Conservation (phyloP, 805 yeast genomes). For the Metschnikowia sp. region DNA sequence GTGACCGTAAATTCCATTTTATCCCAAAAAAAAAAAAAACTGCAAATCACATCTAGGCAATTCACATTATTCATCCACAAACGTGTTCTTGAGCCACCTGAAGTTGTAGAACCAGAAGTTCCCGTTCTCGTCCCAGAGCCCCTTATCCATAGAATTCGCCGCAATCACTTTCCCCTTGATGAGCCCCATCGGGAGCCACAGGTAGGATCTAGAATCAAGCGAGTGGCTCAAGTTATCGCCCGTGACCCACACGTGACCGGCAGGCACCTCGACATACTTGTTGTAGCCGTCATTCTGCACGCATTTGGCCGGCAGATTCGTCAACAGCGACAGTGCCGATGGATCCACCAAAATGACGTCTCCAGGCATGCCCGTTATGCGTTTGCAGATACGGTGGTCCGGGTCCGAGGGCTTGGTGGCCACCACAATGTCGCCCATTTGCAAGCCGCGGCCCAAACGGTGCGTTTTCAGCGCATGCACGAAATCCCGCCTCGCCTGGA, state of each 20-base stretch:
- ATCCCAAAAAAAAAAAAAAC: too few relatives aligned
- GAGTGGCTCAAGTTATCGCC: constrained; percentile 91
- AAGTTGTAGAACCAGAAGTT: constrained; percentile 45
- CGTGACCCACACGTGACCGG: constrained; percentile 95
- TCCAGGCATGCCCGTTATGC: constrained; percentile 96
- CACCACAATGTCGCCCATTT: constrained; percentile 84
- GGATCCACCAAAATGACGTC: constrained; percentile 83
- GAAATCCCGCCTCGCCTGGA: constrained; percentile 69
- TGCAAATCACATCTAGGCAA: too few relatives aligned
- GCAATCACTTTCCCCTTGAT: constrained; percentile 85
- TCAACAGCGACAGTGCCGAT: constrained; percentile 47
- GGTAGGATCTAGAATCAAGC: constrained; percentile 84
- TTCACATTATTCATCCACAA: constrained; percentile 29
- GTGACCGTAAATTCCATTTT: too few relatives aligned
- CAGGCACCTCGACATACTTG: constrained; percentile 73
- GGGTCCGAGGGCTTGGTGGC: constrained; percentile 91
- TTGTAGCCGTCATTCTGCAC: constrained; percentile 40
- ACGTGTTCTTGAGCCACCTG: constrained; percentile 53
- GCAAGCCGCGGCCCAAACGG: constrained; percentile 60
- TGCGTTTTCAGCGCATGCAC: constrained; percentile 70
- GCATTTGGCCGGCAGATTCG: constrained; percentile 27
- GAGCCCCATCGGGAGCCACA: constrained; percentile 84
- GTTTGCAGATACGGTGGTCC: constrained; percentile 78
- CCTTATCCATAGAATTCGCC: constrained; percentile 51
- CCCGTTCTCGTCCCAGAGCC: constrained; percentile 37